Evolutionary conservation across 768 basidiomycete species (phyloP), one percentile per base, ranked within the genome.

Genomic region (Tulasnella sp.): DNA sequence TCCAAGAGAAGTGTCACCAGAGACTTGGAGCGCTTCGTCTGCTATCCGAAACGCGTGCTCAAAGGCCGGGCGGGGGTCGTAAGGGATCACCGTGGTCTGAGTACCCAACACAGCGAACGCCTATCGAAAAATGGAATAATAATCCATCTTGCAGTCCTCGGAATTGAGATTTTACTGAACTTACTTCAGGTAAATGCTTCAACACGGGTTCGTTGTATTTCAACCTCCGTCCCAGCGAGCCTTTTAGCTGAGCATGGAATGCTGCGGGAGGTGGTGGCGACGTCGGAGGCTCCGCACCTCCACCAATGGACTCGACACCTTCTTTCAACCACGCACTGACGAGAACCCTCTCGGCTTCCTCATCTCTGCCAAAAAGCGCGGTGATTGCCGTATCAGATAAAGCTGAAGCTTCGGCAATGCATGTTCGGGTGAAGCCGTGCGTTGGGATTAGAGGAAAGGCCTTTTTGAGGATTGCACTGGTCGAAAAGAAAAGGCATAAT

Each of bases 241-340:
- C 88, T 36, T 86, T 87, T 74, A 93, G 44, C 76, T 34, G 40
- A 10, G 68, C 27, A n/a, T 71, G 71, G 31, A 52, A 71, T 81
- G 2, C 85, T 87, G 34, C 71, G 34, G 24, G 21, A 39, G 16
- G 39, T 7, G 40, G 76, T 10, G 39, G 0, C 34, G 39, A 72
- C 46, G 21, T 44, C 21, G 9, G n/a, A 46, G 36, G n/a, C 39
- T 46, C 34, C 7, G 27, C 34, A 31, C 56, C 56, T 58, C 24
- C 56, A 19, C 75, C 31, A 87, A 95, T 94, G 56, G 87, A 85
- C 24, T 82, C 81, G 19, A 91, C 83, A 1, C 92, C 94, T 80
- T 91, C 89, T 27, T 91, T 89, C 46, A 95, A 83, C 94, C 94
- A 96, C 0, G 91, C 92, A n/a, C 87, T 84, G 62, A 94, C 88